A percentile compares a stretch with the other conserved stretches of the same genome.
Conservation (phyloP, 176 grass and related monocot genomes). For the Saccharum officinarum region DNA sequence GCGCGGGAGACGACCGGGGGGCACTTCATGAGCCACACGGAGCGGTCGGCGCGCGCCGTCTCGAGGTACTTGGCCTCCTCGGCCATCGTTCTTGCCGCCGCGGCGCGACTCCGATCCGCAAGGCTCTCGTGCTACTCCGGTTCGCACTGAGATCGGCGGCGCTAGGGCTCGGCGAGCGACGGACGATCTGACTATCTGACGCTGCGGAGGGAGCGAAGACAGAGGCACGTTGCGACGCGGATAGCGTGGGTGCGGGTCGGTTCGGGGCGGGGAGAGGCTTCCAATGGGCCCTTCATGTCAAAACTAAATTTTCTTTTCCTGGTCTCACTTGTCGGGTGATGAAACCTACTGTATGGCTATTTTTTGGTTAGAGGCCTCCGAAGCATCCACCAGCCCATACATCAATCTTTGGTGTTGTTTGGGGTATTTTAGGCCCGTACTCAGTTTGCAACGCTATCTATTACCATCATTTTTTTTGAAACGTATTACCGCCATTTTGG, state of each 20-base stretch:
- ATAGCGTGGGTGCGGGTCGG: background rate
- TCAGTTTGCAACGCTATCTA: no score
- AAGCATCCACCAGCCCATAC: no score
- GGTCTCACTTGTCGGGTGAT: no score
- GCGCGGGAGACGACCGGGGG: conserved; percentile 68
- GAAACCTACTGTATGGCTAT: no score
- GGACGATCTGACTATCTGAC: background rate
- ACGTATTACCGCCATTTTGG: no score
- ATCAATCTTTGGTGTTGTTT: no score
- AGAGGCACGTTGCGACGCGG: background rate
- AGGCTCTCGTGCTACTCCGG: background rate
- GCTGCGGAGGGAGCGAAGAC: background rate
- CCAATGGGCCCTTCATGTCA: background rate
- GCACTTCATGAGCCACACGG: conserved; percentile 97
- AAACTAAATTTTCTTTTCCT: background rate
- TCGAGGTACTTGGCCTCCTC: conserved; percentile 77
- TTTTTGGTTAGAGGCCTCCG: no score
- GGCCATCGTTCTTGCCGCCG: conserved; percentile 22
- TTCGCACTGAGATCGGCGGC: background rate
- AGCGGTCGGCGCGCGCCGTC: conserved; percentile 67
- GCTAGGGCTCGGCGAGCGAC: background rate
- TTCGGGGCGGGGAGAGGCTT: background rate
- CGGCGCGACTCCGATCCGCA: background rate
- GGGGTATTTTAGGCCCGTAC: no score
- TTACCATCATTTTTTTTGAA: no score